Evolutionary conservation across 2,329 filamentous ascomycete species (phyloP).

Genomic region (Ambrosiella cleistominuta): DNA sequence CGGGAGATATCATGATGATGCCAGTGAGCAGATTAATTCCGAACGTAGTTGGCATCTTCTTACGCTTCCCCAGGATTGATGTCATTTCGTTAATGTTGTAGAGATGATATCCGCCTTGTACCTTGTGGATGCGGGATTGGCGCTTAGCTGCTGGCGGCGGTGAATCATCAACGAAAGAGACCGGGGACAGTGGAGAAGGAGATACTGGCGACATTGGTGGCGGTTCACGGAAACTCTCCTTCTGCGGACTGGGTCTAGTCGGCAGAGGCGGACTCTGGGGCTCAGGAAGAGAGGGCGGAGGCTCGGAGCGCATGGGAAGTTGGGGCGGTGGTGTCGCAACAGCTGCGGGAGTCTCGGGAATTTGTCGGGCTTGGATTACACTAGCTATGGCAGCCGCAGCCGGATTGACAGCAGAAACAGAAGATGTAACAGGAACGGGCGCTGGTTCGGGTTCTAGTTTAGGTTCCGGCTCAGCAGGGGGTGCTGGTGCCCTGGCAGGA

Average conservation of each 20-base stretch:
- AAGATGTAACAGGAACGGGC: neutral
- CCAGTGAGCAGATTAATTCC: conserved; percentile 85
- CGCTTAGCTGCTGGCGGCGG: conserved; percentile 28
- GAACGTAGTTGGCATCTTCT: conserved; percentile 94
- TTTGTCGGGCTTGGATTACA: conserved; percentile 32
- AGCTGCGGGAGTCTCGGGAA: conserved; percentile 5
- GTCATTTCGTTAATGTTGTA: conserved; percentile 98
- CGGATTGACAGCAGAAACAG: conserved; percentile 20
- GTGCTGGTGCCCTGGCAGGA: conserved; percentile 24
- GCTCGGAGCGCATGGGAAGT: conserved; percentile 16
- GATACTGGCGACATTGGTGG: conserved; percentile 9
- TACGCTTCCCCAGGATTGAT: conserved; percentile 88
- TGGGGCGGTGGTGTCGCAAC: conserved; percentile 17
- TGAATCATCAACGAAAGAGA: conserved; percentile 28
- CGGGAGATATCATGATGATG: conserved; percentile 77
- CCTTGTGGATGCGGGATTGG: conserved; percentile 22
- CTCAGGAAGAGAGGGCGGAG: conserved; percentile 18
- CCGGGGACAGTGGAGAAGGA: conserved; percentile 7
- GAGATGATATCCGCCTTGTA: conserved; percentile 56
- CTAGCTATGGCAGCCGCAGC: conserved; percentile 38
- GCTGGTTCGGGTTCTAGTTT: conserved; percentile 16
- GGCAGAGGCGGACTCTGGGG: conserved; percentile 22
- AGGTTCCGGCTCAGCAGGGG: conserved; percentile 21
- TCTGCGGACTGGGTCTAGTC: conserved; percentile 14
- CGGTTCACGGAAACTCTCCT: conserved; percentile 10